phyloP scores from a whole-genome alignment of 306 rosid species.

The Sesbania bispinosa region DNA sequence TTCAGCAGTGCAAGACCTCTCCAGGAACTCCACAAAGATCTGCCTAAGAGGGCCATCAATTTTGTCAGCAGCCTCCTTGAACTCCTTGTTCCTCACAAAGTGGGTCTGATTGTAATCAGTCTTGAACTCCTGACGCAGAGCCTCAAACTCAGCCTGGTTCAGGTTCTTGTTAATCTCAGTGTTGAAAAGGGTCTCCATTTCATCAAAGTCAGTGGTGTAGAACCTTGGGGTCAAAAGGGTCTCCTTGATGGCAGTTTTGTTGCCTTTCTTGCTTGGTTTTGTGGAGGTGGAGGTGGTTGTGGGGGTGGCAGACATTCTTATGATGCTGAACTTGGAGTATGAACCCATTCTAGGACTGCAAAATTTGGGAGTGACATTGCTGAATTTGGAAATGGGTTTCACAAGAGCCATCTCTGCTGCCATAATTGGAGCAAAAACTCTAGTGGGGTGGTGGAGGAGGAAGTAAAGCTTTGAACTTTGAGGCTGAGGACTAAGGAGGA shows the following conservation, averaged over 20 bases:
- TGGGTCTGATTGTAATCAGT: constrained; percentile 98
- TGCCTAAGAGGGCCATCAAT: constrained; percentile 79
- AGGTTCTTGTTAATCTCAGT: constrained; percentile 88
- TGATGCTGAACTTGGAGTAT: constrained; percentile 33
- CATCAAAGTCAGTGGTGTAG: constrained; percentile 96
- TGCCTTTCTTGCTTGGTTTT: constrained; percentile 50
- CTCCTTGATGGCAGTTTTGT: constrained; percentile 63
- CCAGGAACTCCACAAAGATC: constrained; percentile 95
- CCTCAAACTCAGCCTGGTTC: constrained; percentile 78
- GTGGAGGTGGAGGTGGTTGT: constrained; percentile 41
- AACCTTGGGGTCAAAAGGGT: constrained; percentile 92
- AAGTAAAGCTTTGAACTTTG: neutral
- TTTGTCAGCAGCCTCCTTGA: constrained; percentile 97
- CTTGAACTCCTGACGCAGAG: constrained; percentile 94
- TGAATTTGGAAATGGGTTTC: constrained; percentile 76
- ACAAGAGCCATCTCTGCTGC: constrained; percentile 87
- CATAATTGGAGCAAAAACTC: constrained; percentile 26
- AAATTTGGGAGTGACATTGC: constrained; percentile 44
- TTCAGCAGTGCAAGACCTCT: constrained; percentile 98
- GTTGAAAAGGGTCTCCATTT: constrained; percentile 98
- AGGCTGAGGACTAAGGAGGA: neutral
- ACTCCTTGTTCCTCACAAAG: constrained; percentile 94
- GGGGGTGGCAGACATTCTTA: constrained; percentile 59
- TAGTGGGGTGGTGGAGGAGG: neutral
- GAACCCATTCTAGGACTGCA: constrained; percentile 37